These are phyloP conservation scores for Protomyces inouyei DNA, from an alignment of 1,139 yeast genomes.

Conservation along the genomic window DNA sequence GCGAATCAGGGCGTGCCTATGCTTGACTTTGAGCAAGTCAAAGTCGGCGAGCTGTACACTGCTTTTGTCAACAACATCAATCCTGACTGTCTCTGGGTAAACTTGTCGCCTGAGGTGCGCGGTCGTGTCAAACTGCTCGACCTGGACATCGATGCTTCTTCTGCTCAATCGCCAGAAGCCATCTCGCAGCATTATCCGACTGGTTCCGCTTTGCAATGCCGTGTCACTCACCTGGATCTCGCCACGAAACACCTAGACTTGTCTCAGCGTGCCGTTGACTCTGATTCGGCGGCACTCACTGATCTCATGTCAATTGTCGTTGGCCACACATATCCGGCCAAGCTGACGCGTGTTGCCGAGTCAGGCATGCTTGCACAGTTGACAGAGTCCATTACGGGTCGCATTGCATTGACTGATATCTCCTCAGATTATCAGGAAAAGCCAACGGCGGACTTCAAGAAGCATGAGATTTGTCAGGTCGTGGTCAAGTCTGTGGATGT, in stretches of 20 bases:
- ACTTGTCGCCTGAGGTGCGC: slow-evolving; percentile 60
- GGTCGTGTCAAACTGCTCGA: slow-evolving; percentile 69
- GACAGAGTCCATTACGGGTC: slow-evolving; percentile 43
- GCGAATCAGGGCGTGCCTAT: slow-evolving; percentile 38
- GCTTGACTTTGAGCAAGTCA: slow-evolving; percentile 43
- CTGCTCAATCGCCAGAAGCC: slow-evolving; percentile 44
- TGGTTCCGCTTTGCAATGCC: slow-evolving; percentile 64
- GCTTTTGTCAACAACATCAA: slow-evolving; percentile 55
- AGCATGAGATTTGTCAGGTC: slow-evolving; percentile 57
- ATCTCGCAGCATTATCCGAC: slow-evolving; percentile 57
- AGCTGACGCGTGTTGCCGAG: slow-evolving; percentile 58
- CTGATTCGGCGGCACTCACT: slow-evolving; percentile 27
- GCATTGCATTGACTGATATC: slow-evolving; percentile 72
- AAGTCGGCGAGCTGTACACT: slow-evolving; percentile 46
- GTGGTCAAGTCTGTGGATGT: slow-evolving; percentile 35
- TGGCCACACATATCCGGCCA: slow-evolving; percentile 61
- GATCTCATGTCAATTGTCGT: slow-evolving; percentile 36
- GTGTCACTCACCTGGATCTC: slow-evolving; percentile 52
- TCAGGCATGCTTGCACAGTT: slow-evolving; percentile 59
- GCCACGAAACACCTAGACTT: slow-evolving; percentile 52
- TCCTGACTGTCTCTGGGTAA: slow-evolving; percentile 59
- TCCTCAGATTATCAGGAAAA: slow-evolving; percentile 58
- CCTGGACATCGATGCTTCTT: slow-evolving; percentile 36
- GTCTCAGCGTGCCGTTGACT: slow-evolving; percentile 46
- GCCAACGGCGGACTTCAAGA: slow-evolving; percentile 48